Percentiles rank a stretch among this genome's conserved stretches.
Conservation (phyloP, 805 yeast genomes). For the Clavispora fructus region DNA sequence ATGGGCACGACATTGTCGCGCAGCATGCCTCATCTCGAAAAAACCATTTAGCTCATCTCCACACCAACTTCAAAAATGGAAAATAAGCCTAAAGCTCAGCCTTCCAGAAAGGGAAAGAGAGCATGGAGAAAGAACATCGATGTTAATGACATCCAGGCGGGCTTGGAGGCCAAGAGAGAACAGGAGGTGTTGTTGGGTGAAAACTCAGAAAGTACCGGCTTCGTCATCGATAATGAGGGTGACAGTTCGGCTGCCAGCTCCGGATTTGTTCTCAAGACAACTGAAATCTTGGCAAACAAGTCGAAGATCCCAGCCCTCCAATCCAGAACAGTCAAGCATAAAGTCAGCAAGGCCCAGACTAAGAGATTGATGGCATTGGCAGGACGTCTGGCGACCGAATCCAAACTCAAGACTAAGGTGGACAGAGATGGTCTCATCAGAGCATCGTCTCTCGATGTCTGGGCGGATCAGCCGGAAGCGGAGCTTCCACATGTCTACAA, state of each 20-base stretch:
- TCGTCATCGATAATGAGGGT: slow-evolving; percentile 39
- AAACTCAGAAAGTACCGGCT: slow-evolving; percentile 48
- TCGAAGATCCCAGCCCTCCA: slow-evolving; percentile 72
- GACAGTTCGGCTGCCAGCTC: slow-evolving; percentile 23
- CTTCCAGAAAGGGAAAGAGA: slow-evolving; percentile 87
- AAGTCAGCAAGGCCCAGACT: slow-evolving; percentile 60
- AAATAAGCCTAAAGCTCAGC: slow-evolving; percentile 46
- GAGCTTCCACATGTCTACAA: slow-evolving; percentile 15
- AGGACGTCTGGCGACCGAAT: slow-evolving; percentile 60
- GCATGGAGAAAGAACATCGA: slow-evolving; percentile 94
- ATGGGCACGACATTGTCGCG: slow-evolving; percentile 1
- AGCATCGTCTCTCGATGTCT: slow-evolving; percentile 53
- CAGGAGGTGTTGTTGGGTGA: slow-evolving; percentile 51
- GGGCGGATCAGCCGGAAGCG: slow-evolving; percentile 46
- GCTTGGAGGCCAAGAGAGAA: slow-evolving; percentile 66
- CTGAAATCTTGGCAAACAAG: slow-evolving; percentile 63
- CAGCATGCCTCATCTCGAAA: neutral
- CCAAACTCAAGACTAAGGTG: slow-evolving; percentile 45
- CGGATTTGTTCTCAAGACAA: slow-evolving; percentile 41
- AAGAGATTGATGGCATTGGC: slow-evolving; percentile 67
- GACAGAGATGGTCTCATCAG: slow-evolving; percentile 62
- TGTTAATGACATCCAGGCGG: slow-evolving; percentile 68
- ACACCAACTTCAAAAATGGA: slow-evolving; percentile 5
- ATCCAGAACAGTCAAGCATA: slow-evolving; percentile 43
- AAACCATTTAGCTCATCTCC: neutral